phyloP scores from a whole-genome alignment of 768 basidiomycete genomes.

The Calvatia gigantea region DNA sequence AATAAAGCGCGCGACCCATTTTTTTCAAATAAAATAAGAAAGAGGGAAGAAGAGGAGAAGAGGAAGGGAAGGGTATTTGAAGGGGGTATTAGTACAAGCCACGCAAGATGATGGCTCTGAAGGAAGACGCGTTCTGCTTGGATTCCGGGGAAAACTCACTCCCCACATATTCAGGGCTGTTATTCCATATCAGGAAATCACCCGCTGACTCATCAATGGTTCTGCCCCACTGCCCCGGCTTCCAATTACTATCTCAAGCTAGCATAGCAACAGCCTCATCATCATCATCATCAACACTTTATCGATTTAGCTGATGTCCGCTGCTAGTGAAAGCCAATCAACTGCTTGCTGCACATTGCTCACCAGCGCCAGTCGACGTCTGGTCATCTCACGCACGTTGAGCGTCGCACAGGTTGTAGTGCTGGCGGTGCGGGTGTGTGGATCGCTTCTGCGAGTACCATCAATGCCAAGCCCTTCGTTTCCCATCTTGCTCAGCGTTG shows the following conservation, averaged over 20 bases:
- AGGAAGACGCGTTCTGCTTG: constrained; percentile 23
- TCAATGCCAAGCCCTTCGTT: not conserved
- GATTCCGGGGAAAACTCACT: constrained; percentile 14
- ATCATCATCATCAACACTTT: not conserved
- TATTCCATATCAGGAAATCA: constrained; percentile 2
- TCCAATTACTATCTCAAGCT: constrained; percentile 1
- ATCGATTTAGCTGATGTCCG: not conserved
- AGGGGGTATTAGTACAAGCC: constrained; percentile 26
- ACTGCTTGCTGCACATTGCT: not conserved
- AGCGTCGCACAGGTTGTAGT: not conserved
- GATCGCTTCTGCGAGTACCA: not conserved
- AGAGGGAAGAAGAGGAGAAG: not conserved
- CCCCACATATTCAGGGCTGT: not conserved
- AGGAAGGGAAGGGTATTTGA: constrained; percentile 18
- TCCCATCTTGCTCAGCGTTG: not conserved
- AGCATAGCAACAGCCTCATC: constrained; percentile 6
- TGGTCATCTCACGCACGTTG: not conserved
- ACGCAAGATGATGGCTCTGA: constrained; percentile 23
- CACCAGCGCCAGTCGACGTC: not conserved
- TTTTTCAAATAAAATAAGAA: constrained; percentile 12
- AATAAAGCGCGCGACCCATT: constrained; percentile 65
- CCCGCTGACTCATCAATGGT: not conserved
- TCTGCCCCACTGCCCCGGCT: constrained; percentile 13
- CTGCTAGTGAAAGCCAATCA: too few species aligned
- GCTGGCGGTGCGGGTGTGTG: not conserved